Base-by-base conservation (phyloP, 2,329 filamentous ascomycete genomes). In the Colletotrichum higginsianum region DNA sequence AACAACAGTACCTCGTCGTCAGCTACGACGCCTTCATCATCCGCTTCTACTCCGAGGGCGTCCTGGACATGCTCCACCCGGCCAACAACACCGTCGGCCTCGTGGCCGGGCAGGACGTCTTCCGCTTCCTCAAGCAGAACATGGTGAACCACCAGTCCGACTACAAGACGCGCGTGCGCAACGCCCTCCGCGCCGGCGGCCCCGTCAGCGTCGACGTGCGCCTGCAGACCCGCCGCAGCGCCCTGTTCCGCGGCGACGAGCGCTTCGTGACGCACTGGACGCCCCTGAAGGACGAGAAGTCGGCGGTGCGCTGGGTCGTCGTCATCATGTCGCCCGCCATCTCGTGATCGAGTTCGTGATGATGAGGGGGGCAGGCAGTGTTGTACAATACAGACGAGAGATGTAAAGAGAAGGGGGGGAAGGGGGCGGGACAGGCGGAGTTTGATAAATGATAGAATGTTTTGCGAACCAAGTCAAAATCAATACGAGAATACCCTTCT, bases 171-270 rank as follows among this genome's bases (percentile, higher is more conserved):
- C 70, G 74, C 12, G 76, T 78, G 5, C 73, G 76, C 2, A 71
- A n/a, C n/a, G 66, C 47, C 18, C 35, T 72, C 11, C 70, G 70
- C 1, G 75, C 75, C 35, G 82, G 82, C 61, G 76, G 75, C 30
- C 81, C 83, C 13, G 75, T 79, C 58, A 77, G 76, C 40, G 71
- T 76, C 3, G 75, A 77, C 50, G 46, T 78, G 30, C 76, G 77
- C 4, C 71, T 78, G 21, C 76, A 78, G 72, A 78, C 77, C 8
- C 67, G 73, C 26, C 74, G 77, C 30, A 77, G 75, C 40, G 76
- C 76, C 21, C 50, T 74, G 13, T 78, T 78, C 55, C 74, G 77
- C 4, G 64, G 71, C 2, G 77, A 78, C 55, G 72, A 74, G 66
- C 66, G 49, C 7, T 72, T 75, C n/a, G 38, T 64, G 35, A 74